These are phyloP conservation scores for Corymbia citriodora DNA, from an alignment of 441 rosid genomes.

Conservation along the genomic window DNA sequence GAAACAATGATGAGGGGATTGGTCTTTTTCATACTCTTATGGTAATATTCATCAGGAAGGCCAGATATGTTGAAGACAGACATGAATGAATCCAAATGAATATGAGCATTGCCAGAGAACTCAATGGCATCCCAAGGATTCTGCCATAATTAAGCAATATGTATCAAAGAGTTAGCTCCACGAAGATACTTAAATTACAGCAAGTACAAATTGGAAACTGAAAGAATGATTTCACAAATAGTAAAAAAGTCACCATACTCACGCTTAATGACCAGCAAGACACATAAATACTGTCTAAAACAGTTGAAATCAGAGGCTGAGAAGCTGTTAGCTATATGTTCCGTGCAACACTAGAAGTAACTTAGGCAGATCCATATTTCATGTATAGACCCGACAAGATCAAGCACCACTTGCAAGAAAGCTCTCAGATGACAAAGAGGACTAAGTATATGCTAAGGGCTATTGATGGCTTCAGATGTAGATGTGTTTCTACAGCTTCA, in stretches of 20 bases:
- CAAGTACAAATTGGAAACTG: neutral
- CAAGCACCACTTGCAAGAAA: neutral
- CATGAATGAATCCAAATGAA: constrained; percentile 82
- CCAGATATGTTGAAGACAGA: constrained; percentile 82
- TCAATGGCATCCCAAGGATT: constrained; percentile 82
- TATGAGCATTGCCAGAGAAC: constrained; percentile 66
- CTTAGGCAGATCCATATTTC: neutral
- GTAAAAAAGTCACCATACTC: neutral
- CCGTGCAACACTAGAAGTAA: neutral
- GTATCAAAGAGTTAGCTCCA: neutral
- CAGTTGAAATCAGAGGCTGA: neutral
- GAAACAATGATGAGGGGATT: neutral
- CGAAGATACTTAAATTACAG: neutral
- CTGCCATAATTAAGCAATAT: constrained; percentile 26
- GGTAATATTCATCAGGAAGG: constrained; percentile 77
- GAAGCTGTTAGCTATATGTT: constrained; percentile 2
- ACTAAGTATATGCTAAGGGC: neutral
- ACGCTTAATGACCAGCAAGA: neutral
- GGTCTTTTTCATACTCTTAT: constrained; percentile 39
- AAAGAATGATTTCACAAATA: neutral
- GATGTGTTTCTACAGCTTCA: neutral
- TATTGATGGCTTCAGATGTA: neutral
- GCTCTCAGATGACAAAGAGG: neutral
- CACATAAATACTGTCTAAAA: neutral
- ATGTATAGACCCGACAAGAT: neutral